Base-by-base conservation (phyloP, 441 rosid genomes). In the Euphorbia schlechtendalii region DNA sequence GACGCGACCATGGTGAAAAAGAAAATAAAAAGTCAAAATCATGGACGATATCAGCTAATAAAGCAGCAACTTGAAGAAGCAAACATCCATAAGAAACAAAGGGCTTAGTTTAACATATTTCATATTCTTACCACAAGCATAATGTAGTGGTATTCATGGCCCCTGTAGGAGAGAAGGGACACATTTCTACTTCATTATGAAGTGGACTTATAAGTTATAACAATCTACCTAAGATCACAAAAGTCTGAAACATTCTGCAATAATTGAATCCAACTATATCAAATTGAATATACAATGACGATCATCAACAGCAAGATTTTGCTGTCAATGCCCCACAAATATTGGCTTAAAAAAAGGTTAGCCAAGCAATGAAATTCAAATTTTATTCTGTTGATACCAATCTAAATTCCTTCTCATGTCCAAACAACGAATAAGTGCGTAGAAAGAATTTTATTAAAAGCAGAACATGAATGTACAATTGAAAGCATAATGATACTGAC, bases 401-500 rank as follows among this genome's bases (percentile, higher is more conserved):
- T n/a, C n/a, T n/a, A n/a, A n/a, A n/a, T n/a, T n/a, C n/a, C n/a
- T n/a, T n/a, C n/a, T n/a, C n/a, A n/a, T 32, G 34, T 32, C 34
- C 34, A 32, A 32, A 32, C 34, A 20, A 10, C 18, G 20, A 20
- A 51, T 51, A 51, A 20, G 7, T 11, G 25, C 7, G 13, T 1
- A 13, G 12, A 22, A 8, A 27, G 1, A 40, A 32, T 32, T 32
- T 32, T 32, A 32, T 32, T 32, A 36, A 28, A 57, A 27, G 21
- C 22, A 32, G 14, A 20, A 15, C 1, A 14, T 22, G 22, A 10
- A 25, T 15, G 22, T 14, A 7, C 22, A 6, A 12, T 22, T 0
- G 38, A n/a, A 67, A 43, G 25, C 4, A 48, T 40, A 66, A 63
- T 20, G 51, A 56, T 12, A 70, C 70, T 65, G 43, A 84, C 96